Evolutionary conservation across 2,329 filamentous ascomycete genomes (phyloP), one percentile per base, ranked within the genome.

Genomic region (Monosporascus sp.): DNA sequence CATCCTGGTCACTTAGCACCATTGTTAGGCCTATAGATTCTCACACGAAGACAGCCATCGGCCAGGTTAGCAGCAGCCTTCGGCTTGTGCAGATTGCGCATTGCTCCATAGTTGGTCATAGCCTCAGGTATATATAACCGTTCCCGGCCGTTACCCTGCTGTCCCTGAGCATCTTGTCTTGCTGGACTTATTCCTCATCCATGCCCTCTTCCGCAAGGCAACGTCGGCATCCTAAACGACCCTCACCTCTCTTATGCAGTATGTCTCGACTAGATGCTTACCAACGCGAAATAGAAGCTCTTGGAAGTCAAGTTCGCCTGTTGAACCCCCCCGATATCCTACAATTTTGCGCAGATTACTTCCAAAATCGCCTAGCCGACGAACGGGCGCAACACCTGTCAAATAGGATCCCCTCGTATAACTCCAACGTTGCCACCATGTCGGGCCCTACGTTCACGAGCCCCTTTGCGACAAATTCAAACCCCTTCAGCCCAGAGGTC

Each of bases 391-490:
- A 67, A 77, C 80, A 68, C 70, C 80, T 63, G 72, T 61, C 46
- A 46, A 50, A 43, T 45, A 20, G 24, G 35, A 15, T 47, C 50
- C 37, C 49, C 41, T 50, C 49, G 53, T n/a, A 39, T 27, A 49
- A 74, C 71, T 73, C 72, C 68, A 70, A 58, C 63, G 65, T 66
- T 54, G 65, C 69, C 55, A 70, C 61, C 61, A 91, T 92, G 88
- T 85, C 90, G 61, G 83, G 85, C 69, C 85, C 81, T 65, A 83
- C 77, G 64, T 94, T 95, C 72, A 88, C 87, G 54, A 90, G 89
- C 70, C 82, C 85, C 48, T 83, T 85, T 59, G 82, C 80, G 71
- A 76, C 77, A 50, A 82, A 83, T 62, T 78, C 77, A 71, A 94
- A 92, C 72, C 89, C 89, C 37, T 92, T 92, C 64, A 86, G 87